These are phyloP conservation scores for Suillus bovinus DNA, from an alignment of 768 basidiomycete genomes.

Conservation along the genomic window DNA sequence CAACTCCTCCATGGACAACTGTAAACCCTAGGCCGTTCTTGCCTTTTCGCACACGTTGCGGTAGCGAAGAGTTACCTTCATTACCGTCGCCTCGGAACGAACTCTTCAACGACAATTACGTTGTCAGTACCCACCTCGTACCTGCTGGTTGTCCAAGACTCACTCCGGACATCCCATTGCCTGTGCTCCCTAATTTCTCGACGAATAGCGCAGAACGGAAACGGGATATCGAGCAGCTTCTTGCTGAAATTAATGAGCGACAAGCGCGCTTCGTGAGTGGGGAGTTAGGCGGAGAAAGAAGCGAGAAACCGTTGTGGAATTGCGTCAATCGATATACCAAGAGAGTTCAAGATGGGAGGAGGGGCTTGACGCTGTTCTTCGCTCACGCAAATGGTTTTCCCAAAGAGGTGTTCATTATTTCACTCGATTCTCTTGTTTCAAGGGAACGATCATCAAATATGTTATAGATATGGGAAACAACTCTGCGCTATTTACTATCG, in stretches of 20 bases:
- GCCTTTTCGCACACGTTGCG: slow-evolving; percentile 15
- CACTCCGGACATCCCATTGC: slow-evolving; percentile 24
- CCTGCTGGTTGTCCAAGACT: slow-evolving; percentile 31
- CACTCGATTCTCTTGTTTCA: background rate
- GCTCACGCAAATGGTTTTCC: slow-evolving; percentile 87
- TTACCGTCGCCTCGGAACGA: slow-evolving; percentile 24
- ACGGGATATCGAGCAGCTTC: slow-evolving; percentile 12
- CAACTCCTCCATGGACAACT: slow-evolving; percentile 21
- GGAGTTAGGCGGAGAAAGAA: slow-evolving; percentile 17
- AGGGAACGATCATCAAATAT: background rate
- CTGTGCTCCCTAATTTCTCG: slow-evolving; percentile 19
- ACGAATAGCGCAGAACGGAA: slow-evolving; percentile 14
- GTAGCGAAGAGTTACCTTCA: slow-evolving; percentile 9
- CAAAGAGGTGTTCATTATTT: slow-evolving; percentile 61
- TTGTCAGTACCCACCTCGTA: slow-evolving; percentile 30
- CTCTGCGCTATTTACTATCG: slow-evolving; percentile 52
- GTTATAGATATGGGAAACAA: slow-evolving; percentile 77
- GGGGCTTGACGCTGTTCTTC: slow-evolving; percentile 68
- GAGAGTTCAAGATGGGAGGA: slow-evolving; percentile 13
- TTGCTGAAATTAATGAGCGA: slow-evolving; percentile 21
- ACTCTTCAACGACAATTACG: slow-evolving; percentile 22
- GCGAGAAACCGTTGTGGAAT: slow-evolving; percentile 56
- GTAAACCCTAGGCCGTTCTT: slow-evolving; percentile 24
- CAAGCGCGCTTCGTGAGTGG: slow-evolving; percentile 17
- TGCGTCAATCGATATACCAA: slow-evolving; percentile 70